A percentile compares a stretch with the other conserved stretches of the same genome.
phyloP scores from a whole-genome alignment of 805 yeast species.

The Myxozyma vanderwaltii region DNA sequence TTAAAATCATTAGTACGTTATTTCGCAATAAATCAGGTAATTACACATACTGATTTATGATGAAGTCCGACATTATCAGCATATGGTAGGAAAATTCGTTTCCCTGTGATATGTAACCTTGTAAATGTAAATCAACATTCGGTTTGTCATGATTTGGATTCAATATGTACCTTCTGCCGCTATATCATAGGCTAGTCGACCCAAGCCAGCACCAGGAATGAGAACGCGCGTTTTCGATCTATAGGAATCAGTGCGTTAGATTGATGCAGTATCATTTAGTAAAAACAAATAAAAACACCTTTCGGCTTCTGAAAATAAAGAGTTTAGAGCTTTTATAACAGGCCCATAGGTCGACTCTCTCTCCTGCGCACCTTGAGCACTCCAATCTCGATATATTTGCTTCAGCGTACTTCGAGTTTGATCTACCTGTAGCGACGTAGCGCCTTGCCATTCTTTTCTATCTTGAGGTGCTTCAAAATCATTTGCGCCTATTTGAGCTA shows the following conservation, averaged over 20 bases:
- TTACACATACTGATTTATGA: conserved; percentile 40
- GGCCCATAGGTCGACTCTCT: conserved; percentile 57
- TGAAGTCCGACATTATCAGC: conserved; percentile 55
- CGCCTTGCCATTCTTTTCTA: conserved; percentile 23
- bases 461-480: conserved; percentile 37
- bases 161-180: conserved; percentile 21
- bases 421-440: conserved; percentile 21
- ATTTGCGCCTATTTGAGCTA: conserved; percentile 34
- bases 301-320: conserved; percentile 37
- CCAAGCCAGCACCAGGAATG: conserved; percentile 88
- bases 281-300: background rate
- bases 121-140: background rate
- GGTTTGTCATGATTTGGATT: background rate
- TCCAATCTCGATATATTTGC: conserved; percentile 82
- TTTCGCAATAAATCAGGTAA: conserved; percentile 47
- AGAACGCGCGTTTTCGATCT: conserved; percentile 47
- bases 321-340: conserved; percentile 50
- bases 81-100: conserved; percentile 77
- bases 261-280: background rate
- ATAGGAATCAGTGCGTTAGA: background rate
- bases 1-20: conserved; percentile 51
- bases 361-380: conserved; percentile 52
- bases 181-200: conserved; percentile 67
- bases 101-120: conserved; percentile 59
- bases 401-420: conserved; percentile 47